phyloP scores from a whole-genome alignment of 129 eudicot genomes.

The Heracleum sosnowskyi region DNA sequence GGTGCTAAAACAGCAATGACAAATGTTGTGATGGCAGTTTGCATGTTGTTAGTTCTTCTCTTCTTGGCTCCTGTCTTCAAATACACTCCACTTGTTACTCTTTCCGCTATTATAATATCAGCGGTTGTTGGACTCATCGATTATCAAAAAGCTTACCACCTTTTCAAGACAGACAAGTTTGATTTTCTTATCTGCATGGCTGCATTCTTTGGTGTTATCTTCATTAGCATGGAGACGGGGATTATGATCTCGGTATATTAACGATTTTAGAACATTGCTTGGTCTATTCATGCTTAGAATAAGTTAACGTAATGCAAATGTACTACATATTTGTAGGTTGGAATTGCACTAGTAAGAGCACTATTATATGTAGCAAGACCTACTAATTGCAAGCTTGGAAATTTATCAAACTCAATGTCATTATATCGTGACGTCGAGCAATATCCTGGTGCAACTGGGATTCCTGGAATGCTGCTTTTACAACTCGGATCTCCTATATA shows the following conservation, averaged over 20 bases:
- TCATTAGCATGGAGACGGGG: conserved; percentile 83
- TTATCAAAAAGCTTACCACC: conserved; percentile 54
- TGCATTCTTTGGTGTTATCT: conserved; percentile 83
- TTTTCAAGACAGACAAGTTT: conserved; percentile 80
- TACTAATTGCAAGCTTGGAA: conserved; percentile 62
- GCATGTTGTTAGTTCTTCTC: conserved; percentile 69
- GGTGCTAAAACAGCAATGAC: conserved; percentile 83
- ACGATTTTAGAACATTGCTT: neutral
- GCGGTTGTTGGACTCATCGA: conserved; percentile 92
- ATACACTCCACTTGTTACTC: conserved; percentile 90
- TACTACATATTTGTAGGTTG: conserved; percentile 43
- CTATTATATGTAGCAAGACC: conserved; percentile 81
- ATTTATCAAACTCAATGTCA: conserved; percentile 36
- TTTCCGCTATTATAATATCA: conserved; percentile 86
- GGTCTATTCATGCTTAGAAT: neutral
- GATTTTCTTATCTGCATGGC: conserved; percentile 80
- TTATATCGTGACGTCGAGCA: conserved; percentile 77
- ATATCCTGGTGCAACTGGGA: conserved; percentile 44
- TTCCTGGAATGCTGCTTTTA: conserved; percentile 47
- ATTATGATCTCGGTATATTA: conserved; percentile 68
- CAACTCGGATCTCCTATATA: conserved; percentile 89
- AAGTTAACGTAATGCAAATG: neutral
- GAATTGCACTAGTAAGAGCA: conserved; percentile 55
- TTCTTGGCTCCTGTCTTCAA: conserved; percentile 81
- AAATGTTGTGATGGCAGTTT: conserved; percentile 64